These are phyloP conservation scores for Hemisphaericaspora subhashii DNA, from an alignment of 1,139 yeast species.

Conservation along the genomic window DNA sequence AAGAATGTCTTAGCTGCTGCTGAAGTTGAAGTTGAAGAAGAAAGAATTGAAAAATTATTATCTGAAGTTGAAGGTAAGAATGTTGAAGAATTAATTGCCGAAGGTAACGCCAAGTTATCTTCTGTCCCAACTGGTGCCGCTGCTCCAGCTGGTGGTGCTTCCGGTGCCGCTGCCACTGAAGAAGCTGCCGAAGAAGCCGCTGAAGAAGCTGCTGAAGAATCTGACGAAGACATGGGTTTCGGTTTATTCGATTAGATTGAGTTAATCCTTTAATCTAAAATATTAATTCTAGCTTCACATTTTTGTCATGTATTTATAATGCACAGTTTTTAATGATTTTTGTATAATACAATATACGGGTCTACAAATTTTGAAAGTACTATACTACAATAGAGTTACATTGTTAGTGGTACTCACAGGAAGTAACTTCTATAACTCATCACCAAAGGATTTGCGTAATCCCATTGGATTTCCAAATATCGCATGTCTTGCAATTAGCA, in stretches of 20 bases:
- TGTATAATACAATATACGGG: conserved; percentile 8
- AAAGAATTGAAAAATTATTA: conserved; percentile 80
- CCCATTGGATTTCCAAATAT: conserved; percentile 84
- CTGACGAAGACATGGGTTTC: conserved; percentile 53
- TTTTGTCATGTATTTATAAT: conserved; percentile 7
- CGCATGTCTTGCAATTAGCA: conserved; percentile 62
- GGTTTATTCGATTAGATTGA: conserved; percentile 50
- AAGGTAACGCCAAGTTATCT: conserved; percentile 93
- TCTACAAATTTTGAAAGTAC: conserved; percentile 5
- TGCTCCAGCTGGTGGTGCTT: conserved; percentile 74
- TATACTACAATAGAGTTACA: not conserved
- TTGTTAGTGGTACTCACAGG: not conserved
- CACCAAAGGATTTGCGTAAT: conserved; percentile 53
- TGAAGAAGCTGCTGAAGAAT: conserved; percentile 64
- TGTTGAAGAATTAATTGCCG: conserved; percentile 89
- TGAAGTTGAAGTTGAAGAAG: conserved; percentile 93
- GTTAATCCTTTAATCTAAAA: not conserved
- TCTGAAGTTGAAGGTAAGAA: conserved; percentile 94
- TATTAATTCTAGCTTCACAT: not conserved
- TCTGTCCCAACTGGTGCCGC: conserved; percentile 98
- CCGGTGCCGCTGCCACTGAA: conserved; percentile 64
- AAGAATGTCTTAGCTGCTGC: conserved; percentile 86
- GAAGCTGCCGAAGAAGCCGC: conserved; percentile 70
- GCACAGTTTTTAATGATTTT: conserved; percentile 8
- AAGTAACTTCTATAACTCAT: conserved; percentile 45